Evolutionary conservation across 2,329 filamentous ascomycete species (phyloP), one percentile per base, ranked within the genome.

Genomic region (Aspergillaceae sp.): DNA sequence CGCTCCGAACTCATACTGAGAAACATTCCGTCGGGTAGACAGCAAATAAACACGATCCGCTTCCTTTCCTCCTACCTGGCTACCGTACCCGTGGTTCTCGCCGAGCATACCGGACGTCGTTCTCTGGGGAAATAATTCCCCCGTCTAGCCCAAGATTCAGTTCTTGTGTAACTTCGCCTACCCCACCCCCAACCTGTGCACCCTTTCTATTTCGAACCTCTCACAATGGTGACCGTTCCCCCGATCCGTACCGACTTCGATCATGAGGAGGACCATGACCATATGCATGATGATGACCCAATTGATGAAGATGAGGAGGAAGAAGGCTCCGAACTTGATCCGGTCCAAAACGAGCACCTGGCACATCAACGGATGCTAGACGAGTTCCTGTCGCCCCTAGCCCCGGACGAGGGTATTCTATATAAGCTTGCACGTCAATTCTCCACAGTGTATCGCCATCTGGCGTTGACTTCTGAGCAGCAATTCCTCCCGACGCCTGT

Each of bases 401-500:
- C 51, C 26, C 57, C 70, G 36, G 63, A 70, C 41, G 71, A 73
- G 50, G 62, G 58, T 29, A 59, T 61, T 19, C 59, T 74, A n/a
- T 71, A 74, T 55, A 61, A 63, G 49, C 57, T 74, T 36, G 70
- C 70, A 37, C 69, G 68, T 49, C 66, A 69, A 41, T 73, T 74
- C 52, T 72, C 69, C 35, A 59, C 59, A 42, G 65, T 70, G 36
- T 74, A 72, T 54, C 62, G 60, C 42, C 58, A 72, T 35, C 60
- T 74, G 45, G 71, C 71, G 32, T 53, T 67, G 45, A 64, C 64
- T 5, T 74, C 71, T 9, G 65, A 71, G 40, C 61, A 73, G 52
- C 70, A 74, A 50, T 74, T 74, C 48, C 54, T 74, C 29, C 71
- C 71, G 10, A 74, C 71, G 0, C 71, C 71, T 0, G 69, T 73